These are phyloP conservation scores for Nakaseomyces glabratus DNA, from an alignment of 1,139 yeast species.

Conservation along the genomic window DNA sequence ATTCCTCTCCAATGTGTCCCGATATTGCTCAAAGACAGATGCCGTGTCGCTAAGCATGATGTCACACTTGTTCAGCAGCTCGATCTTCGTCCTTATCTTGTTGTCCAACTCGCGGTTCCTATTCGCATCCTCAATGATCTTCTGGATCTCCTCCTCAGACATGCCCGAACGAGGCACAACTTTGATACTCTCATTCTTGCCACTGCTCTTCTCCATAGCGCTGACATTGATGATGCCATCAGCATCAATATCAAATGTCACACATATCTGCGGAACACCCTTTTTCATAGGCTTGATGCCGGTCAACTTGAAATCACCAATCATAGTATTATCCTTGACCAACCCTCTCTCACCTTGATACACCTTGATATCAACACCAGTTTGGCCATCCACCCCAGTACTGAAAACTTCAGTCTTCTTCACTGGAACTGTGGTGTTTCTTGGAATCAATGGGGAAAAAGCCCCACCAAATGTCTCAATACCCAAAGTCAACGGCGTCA, in stretches of 20 bases:
- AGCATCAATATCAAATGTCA: constrained; percentile 67
- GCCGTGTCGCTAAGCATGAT: constrained; percentile 50
- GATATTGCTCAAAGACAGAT: constrained; percentile 41
- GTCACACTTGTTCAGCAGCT: constrained; percentile 40
- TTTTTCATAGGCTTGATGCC: constrained; percentile 68
- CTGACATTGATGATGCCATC: constrained; percentile 74
- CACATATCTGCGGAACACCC: constrained; percentile 69
- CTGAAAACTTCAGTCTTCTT: constrained; percentile 64
- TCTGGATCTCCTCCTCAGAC: constrained; percentile 52
- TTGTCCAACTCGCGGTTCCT: constrained; percentile 25
- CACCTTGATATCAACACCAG: constrained; percentile 68
- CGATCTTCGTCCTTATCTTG: constrained; percentile 31
- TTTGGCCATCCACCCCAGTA: constrained; percentile 81
- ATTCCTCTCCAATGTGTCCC: constrained; percentile 32
- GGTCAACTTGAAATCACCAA: constrained; percentile 60
- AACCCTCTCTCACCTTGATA: constrained; percentile 73
- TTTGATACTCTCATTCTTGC: constrained; percentile 48
- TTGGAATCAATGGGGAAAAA: constrained; percentile 64
- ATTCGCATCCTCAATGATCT: constrained; percentile 43
- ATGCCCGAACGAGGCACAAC: constrained; percentile 64
- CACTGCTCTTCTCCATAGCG: constrained; percentile 58
- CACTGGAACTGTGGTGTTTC: constrained; percentile 70
- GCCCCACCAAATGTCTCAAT: constrained; percentile 79
- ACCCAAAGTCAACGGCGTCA: constrained; percentile 70
- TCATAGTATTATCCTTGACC: constrained; percentile 61